Percentiles rank a stretch among this genome's conserved stretches.
These are phyloP conservation scores for Agaricales sp. DNA, from an alignment of 1,284 basidiomycete species.

Conservation along the genomic window DNA sequence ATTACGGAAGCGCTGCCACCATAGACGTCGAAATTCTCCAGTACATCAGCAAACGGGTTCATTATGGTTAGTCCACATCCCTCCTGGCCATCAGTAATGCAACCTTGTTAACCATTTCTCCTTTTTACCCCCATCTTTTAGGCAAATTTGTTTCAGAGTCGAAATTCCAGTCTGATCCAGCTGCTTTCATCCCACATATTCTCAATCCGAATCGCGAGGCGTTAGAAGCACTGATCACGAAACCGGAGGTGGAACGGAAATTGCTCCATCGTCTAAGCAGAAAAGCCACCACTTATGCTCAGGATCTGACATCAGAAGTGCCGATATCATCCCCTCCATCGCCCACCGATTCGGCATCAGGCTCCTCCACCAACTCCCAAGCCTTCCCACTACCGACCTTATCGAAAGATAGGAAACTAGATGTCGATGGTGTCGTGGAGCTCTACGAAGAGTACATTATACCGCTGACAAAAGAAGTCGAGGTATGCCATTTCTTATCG, in stretches of 20 bases:
- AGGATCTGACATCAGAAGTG: conserved; percentile 76
- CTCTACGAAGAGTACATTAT: conserved; percentile 95
- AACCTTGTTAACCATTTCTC: background rate
- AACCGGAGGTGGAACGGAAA: conserved; percentile 88
- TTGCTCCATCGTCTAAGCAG: conserved; percentile 82
- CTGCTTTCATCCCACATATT: conserved; percentile 89
- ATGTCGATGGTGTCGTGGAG: conserved; percentile 86
- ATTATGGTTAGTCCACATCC: conserved; percentile 67
- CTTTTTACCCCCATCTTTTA: conserved; percentile 21
- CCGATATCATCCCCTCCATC: conserved; percentile 28
- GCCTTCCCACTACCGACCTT: background rate
- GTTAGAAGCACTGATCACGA: conserved; percentile 85
- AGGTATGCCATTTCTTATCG: conserved; percentile 43
- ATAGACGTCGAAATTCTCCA: conserved; percentile 93
- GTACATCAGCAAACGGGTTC: conserved; percentile 90
- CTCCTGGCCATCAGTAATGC: conserved; percentile 1
- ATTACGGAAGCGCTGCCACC: conserved; percentile 92
- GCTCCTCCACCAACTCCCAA: background rate
- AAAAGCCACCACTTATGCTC: conserved; percentile 90
- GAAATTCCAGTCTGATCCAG: conserved; percentile 83
- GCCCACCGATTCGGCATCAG: background rate
- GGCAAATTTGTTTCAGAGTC: conserved; percentile 99
- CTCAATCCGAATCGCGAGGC: conserved; percentile 63
- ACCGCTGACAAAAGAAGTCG: conserved; percentile 95
- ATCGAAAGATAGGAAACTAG: conserved; percentile 62